phyloP scores from a whole-genome alignment of 2,329 filamentous ascomycete species.

The Talaromyces sp. region DNA sequence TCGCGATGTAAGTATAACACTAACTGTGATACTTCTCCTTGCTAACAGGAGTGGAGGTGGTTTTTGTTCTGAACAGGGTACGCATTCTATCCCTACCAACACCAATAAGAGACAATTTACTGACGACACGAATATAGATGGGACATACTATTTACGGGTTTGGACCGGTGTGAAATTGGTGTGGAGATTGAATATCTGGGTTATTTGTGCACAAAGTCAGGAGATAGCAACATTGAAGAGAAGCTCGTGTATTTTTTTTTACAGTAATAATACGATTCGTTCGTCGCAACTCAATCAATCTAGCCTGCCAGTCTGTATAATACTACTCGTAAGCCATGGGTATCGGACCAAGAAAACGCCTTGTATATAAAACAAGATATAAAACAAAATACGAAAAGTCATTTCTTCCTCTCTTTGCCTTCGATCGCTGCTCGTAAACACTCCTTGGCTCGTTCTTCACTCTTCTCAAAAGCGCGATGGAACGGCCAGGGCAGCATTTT shows the following conservation, averaged over 20 bases:
- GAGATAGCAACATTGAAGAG: background rate
- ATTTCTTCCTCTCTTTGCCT: constrained; percentile 9
- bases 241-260: background rate
- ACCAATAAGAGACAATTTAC: background rate
- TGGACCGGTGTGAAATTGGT: background rate
- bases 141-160: constrained; percentile 3
- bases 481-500: constrained; percentile 60
- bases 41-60: constrained; percentile 1
- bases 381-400: background rate
- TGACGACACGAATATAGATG: constrained; percentile 3
- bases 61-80: constrained; percentile 10
- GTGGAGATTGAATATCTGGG: background rate
- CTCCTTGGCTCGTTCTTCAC: constrained; percentile 52
- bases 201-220: background rate
- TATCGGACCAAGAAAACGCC: background rate
- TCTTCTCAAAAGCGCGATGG: constrained; percentile 55
- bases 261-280: background rate
- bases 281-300: background rate
- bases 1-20: constrained; percentile 14
- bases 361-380: background rate
- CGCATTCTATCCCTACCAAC: constrained; percentile 1
- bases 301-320: background rate
- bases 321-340: background rate
- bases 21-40: background rate
- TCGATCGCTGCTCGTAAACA: constrained; percentile 22